These are phyloP conservation scores for Xylaria bambusicola DNA, from an alignment of 495 filamentous ascomycete genomes.

Conservation along the genomic window DNA sequence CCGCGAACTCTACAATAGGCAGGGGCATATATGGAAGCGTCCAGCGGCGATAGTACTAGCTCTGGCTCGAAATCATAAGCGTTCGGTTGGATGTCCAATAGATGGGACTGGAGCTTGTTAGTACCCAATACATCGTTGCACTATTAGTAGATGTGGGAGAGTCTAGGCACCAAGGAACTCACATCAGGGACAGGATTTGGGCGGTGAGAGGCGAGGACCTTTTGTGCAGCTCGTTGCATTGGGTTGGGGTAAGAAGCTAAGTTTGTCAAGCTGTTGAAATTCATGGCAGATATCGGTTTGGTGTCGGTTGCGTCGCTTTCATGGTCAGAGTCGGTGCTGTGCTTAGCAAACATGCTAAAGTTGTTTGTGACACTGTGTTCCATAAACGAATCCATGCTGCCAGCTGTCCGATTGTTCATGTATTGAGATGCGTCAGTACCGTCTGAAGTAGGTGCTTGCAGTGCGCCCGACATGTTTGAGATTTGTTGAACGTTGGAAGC, in stretches of 20 bases:
- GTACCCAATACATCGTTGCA: too few species aligned
- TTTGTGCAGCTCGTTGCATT: conserved; percentile 46
- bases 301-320: conserved; percentile 23
- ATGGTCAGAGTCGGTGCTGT: not conserved
- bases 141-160: too few species aligned
- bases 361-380: not conserved
- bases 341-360: not conserved
- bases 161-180: not conserved
- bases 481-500: not conserved
- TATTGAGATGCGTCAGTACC: not conserved
- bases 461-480: not conserved
- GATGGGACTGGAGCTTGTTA: conserved; percentile 10
- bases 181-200: conserved; percentile 11
- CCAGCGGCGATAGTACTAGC: conserved; percentile 8
- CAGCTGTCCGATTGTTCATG: not conserved
- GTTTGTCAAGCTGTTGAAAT: conserved; percentile 43
- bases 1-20: conserved; percentile 36
- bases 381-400: not conserved
- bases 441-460: not conserved
- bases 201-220: conserved; percentile 37
- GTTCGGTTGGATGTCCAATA: conserved; percentile 1
- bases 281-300: conserved; percentile 31
- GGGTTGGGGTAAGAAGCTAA: conserved; percentile 51
- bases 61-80: conserved; percentile 3
- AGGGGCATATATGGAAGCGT: conserved; percentile 19